A percentile compares a stretch with the other conserved stretches of the same genome.
Conservation (phyloP, 106 monocot species). For the Posidonia australis region DNA sequence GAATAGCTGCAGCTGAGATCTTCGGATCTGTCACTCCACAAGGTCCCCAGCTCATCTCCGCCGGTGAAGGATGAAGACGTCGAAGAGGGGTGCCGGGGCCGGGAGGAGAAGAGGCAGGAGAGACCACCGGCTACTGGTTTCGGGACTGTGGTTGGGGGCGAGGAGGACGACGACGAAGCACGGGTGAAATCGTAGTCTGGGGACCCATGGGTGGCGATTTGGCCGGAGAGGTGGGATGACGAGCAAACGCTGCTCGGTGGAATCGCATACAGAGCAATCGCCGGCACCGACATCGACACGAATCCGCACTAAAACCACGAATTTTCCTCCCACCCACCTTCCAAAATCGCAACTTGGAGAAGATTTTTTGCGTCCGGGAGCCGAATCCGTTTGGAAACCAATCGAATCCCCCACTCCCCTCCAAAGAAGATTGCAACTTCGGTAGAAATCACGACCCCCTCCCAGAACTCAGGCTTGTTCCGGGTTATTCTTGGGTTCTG, state of each 20-base stretch:
- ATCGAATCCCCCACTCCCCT: no score
- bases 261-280: conserved; percentile 66
- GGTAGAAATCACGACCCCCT: no score
- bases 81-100: conserved; percentile 15
- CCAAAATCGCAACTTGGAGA: neutral
- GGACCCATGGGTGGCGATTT: conserved; percentile 19
- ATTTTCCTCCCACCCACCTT: neutral
- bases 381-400: no score
- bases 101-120: conserved; percentile 64
- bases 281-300: conserved; percentile 55
- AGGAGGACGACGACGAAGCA: conserved; percentile 14
- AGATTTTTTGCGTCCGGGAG: neutral
- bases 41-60: conserved; percentile 26
- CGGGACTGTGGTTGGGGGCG: conserved; percentile 15
- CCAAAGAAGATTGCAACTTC: no score
- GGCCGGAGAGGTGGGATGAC: conserved; percentile 20
- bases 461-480: no score
- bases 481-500: no score
- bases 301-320: neutral
- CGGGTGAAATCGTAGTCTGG: conserved; percentile 39
- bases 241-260: conserved; percentile 42
- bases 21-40: conserved; percentile 39
- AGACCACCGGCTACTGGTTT: conserved; percentile 56
- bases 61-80: conserved; percentile 13
- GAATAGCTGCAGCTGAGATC: conserved; percentile 42